Conservation (phyloP, 1,139 yeast genomes). For the Zhuliangozyma blackwelliae region DNA sequence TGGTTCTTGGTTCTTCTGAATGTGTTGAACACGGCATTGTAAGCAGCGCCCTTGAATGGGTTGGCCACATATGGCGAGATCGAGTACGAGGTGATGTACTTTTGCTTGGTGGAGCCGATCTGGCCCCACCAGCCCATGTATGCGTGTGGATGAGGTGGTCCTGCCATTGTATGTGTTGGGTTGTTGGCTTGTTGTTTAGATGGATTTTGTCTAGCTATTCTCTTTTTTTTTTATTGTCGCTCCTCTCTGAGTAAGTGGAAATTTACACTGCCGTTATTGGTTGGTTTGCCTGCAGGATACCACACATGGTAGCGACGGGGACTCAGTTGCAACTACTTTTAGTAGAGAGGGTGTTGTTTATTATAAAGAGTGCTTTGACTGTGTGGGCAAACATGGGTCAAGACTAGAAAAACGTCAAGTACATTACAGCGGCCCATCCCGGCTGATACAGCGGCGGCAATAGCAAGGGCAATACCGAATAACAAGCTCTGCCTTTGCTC, state of each 20-base stretch:
- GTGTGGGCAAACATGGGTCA: too few relatives aligned
- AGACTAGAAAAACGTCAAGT: too few relatives aligned
- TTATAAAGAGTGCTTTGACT: too few relatives aligned
- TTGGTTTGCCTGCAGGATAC: constrained; percentile 3
- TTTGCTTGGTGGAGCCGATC: constrained; percentile 83
- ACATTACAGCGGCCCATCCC: too few relatives aligned
- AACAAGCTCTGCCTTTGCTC: too few relatives aligned
- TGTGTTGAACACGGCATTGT: constrained; percentile 86
- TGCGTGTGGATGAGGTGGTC: constrained; percentile 70
- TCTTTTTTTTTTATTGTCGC: too few relatives aligned
- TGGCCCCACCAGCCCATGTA: constrained; percentile 99
- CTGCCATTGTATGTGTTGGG: too few relatives aligned
- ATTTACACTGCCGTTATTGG: constrained; percentile 3
- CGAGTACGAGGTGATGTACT: constrained; percentile 78
- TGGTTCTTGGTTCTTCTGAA: constrained; percentile 93
- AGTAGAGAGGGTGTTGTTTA: too few relatives aligned
- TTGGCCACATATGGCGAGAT: constrained; percentile 92
- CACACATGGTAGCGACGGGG: too few relatives aligned
- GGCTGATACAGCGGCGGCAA: too few relatives aligned
- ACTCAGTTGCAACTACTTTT: too few relatives aligned
- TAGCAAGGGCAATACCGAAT: too few relatives aligned
- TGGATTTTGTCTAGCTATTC: background rate
- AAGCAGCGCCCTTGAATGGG: constrained; percentile 83
- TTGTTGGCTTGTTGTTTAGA: constrained; percentile 3
- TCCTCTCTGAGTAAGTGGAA: background rate